These are phyloP conservation scores for Leccinellum rugosiceps DNA, from an alignment of 768 basidiomycete genomes.

Conservation along the genomic window DNA sequence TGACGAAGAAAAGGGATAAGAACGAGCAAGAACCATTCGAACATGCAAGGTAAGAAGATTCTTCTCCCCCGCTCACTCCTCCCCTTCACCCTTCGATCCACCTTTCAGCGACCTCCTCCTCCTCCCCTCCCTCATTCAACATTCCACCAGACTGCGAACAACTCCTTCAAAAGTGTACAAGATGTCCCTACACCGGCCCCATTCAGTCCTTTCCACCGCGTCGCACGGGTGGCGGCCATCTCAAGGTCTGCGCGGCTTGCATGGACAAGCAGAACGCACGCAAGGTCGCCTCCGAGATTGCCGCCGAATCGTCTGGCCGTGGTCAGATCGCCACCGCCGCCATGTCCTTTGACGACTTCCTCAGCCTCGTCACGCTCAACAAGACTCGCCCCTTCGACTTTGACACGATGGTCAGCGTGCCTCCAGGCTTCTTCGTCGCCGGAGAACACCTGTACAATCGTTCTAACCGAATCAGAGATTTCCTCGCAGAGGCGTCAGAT, in stretches of 20 bases:
- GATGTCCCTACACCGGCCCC: slow-evolving; percentile 31
- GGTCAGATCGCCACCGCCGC: slow-evolving; percentile 36
- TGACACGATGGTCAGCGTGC: slow-evolving; percentile 34
- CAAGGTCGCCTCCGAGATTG: slow-evolving; percentile 30
- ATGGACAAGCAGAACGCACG: slow-evolving; percentile 36
- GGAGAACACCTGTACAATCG: slow-evolving; percentile 35
- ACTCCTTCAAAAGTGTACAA: slow-evolving; percentile 30
- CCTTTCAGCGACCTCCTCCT: slow-evolving; percentile 18
- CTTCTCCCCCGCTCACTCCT: slow-evolving; percentile 1
- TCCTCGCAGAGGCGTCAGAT: slow-evolving; percentile 33
- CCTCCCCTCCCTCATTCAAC: slow-evolving; percentile 16
- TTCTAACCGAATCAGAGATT: slow-evolving; percentile 35
- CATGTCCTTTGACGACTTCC: slow-evolving; percentile 33
- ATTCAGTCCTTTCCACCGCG: slow-evolving; percentile 28
- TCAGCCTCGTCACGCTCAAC: slow-evolving; percentile 32
- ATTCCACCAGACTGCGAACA: slow-evolving; percentile 16
- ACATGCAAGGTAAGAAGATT: slow-evolving; percentile 20
- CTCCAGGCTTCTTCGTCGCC: slow-evolving; percentile 28
- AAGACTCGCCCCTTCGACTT: slow-evolving; percentile 33
- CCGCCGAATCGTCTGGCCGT: slow-evolving; percentile 26
- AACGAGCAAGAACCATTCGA: slow-evolving; percentile 11
- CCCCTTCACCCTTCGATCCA: slow-evolving; percentile 2
- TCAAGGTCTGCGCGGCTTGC: slow-evolving; percentile 32
- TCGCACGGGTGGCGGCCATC: slow-evolving; percentile 29
- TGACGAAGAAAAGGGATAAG: slow-evolving; percentile 9